These are phyloP conservation scores for Eutypa lata DNA, from an alignment of 2,329 filamentous ascomycete species.

Conservation along the genomic window DNA sequence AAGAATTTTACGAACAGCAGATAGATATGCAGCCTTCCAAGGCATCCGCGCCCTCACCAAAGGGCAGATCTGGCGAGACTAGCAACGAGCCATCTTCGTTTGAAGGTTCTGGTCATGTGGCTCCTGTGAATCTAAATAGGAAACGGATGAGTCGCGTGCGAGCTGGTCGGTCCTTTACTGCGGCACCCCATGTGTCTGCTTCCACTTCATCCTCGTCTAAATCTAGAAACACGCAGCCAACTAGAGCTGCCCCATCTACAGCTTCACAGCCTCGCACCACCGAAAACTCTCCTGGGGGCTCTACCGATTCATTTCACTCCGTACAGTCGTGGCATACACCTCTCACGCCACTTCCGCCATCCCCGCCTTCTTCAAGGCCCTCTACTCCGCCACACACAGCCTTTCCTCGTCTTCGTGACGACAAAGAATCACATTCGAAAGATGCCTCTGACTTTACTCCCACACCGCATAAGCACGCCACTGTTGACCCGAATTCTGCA, in stretches of 20 bases:
- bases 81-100: conserved; percentile 20
- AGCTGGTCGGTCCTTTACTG: conserved; percentile 33
- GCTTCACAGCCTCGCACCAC: conserved; percentile 19
- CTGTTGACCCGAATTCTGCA: conserved; percentile 23
- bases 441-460: conserved; percentile 32
- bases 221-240: conserved; percentile 10
- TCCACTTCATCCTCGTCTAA: conserved; percentile 39
- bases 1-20: not conserved
- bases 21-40: not conserved
- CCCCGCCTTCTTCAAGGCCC: conserved; percentile 40
- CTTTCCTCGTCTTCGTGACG: conserved; percentile 39
- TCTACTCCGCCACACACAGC: conserved; percentile 29
- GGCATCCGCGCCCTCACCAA: conserved; percentile 1
- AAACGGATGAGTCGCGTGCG: conserved; percentile 26
- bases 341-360: conserved; percentile 40
- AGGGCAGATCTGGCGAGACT: conserved; percentile 5
- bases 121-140: conserved; percentile 22
- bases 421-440: conserved; percentile 27
- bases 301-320: conserved; percentile 54
- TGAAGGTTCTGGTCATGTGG: conserved; percentile 25
- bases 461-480: conserved; percentile 28
- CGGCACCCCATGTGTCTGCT: conserved; percentile 39
- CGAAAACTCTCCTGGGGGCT: conserved; percentile 42
- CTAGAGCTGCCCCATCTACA: conserved; percentile 14
- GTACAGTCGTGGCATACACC: conserved; percentile 50